Evolutionary conservation across 805 yeast genomes (phyloP).

Genomic region (Metschnikowia colocasiae): DNA sequence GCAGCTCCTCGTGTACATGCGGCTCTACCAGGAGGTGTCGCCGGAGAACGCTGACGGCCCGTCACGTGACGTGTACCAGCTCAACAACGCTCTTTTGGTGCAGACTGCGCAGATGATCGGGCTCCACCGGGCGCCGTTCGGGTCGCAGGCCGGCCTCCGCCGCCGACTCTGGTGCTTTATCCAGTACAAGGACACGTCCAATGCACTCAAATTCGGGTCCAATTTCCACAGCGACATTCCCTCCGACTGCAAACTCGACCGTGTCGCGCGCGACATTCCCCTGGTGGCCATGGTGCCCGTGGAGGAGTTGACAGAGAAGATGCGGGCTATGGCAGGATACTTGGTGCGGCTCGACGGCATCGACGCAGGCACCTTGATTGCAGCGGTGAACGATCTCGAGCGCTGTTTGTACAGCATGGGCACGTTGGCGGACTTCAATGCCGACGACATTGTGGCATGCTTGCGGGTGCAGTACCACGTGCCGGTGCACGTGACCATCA

Average conservation of each 20-base stretch:
- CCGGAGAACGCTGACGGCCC: constrained; percentile 21
- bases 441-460: constrained; percentile 1
- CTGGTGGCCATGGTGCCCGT: constrained; percentile 4
- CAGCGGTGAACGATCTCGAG: constrained; percentile 13
- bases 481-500: constrained; percentile 11
- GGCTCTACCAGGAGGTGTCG: constrained; percentile 15
- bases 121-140: constrained; percentile 17
- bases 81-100: constrained; percentile 15
- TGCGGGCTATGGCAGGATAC: constrained; percentile 7
- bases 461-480: constrained; percentile 7
- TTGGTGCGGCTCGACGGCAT: constrained; percentile 5
- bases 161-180: constrained; percentile 18
- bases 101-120: constrained; percentile 18
- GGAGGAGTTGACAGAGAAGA: constrained; percentile 3
- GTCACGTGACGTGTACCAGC: constrained; percentile 15
- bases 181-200: constrained; percentile 12
- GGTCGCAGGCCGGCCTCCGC: constrained; percentile 8
- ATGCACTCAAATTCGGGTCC: constrained; percentile 15
- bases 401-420: constrained; percentile 5
- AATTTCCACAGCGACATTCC: constrained; percentile 9
- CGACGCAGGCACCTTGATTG: constrained; percentile 7
- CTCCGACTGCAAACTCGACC: constrained; percentile 12
- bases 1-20: constrained; percentile 13
- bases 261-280: constrained; percentile 6
- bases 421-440: background rate